Evolutionary conservation across 129 eudicot species (phyloP).

Genomic region (Scalesia atractyloides): DNA sequence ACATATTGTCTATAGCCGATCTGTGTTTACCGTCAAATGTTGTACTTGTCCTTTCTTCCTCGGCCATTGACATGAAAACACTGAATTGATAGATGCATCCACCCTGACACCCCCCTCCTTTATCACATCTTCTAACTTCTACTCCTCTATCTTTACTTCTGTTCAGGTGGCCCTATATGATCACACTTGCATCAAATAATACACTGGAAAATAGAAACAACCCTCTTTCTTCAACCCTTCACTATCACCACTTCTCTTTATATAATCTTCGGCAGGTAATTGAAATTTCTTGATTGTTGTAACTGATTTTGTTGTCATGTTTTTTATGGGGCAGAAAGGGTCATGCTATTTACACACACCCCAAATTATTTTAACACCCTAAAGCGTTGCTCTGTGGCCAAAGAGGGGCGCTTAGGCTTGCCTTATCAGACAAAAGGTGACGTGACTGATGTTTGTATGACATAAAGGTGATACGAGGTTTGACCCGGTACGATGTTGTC

Average conservation of each 20-base stretch:
- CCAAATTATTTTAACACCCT: too few species aligned
- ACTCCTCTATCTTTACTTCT: conserved; percentile 50
- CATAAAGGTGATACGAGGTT: too few species aligned
- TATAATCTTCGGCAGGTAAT: too few species aligned
- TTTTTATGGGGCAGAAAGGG: too few species aligned
- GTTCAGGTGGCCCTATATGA: conserved; percentile 39
- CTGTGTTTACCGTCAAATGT: neutral
- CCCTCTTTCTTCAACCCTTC: conserved; percentile 24
- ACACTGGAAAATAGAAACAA: conserved; percentile 23
- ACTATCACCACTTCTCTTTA: conserved; percentile 22
- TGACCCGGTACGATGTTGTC: too few species aligned
- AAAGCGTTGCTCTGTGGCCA: too few species aligned
- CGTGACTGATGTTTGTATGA: too few species aligned
- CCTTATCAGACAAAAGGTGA: too few species aligned
- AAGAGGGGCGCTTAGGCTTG: too few species aligned
- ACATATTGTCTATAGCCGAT: conserved; percentile 17
- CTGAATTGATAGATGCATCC: conserved; percentile 86
- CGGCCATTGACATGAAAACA: conserved; percentile 70
- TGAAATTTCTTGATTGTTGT: too few species aligned
- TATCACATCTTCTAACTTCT: conserved; percentile 20
- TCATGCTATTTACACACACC: too few species aligned
- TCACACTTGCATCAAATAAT: conserved; percentile 25
- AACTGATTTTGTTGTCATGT: too few species aligned
- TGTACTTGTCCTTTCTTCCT: conserved; percentile 57
- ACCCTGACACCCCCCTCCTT: conserved; percentile 31